Percentiles rank a stretch among this genome's conserved stretches.
phyloP scores from a whole-genome alignment of 225 moss, liverwort and hornwort species.

The Marchantia polymorpha region DNA sequence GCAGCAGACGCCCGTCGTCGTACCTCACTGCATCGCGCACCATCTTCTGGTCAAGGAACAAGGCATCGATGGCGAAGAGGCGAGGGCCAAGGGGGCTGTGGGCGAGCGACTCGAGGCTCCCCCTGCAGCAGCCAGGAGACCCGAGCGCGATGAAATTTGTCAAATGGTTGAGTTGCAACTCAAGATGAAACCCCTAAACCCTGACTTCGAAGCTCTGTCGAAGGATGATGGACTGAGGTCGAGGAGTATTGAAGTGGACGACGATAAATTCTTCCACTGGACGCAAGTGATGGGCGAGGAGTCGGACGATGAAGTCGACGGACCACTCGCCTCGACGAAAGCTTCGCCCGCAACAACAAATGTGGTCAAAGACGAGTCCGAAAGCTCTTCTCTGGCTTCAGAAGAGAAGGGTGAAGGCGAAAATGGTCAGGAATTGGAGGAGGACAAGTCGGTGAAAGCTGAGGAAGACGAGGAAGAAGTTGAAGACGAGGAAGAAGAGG shows the following conservation, averaged over 20 bases:
- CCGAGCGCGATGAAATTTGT: conserved; percentile 80
- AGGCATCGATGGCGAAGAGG: conserved; percentile 40
- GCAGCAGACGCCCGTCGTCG: conserved; percentile 51
- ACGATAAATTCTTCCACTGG: conserved; percentile 80
- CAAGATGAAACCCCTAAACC: conserved; percentile 73
- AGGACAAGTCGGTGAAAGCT: conserved; percentile 10
- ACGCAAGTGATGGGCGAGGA: conserved; percentile 42
- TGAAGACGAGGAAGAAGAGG: conserved; percentile 19
- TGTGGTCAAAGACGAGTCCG: background rate
- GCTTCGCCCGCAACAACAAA: background rate
- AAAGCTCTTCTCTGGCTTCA: background rate
- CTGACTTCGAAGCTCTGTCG: conserved; percentile 56
- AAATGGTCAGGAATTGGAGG: conserved; percentile 19
- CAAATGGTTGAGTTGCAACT: conserved; percentile 88
- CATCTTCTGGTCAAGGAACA: conserved; percentile 41
- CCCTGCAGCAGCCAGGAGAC: conserved; percentile 38
- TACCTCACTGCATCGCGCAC: conserved; percentile 96
- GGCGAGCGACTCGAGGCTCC: conserved; percentile 57
- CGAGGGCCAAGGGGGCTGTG: conserved; percentile 69
- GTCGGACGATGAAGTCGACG: conserved; percentile 8
- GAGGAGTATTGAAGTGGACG: conserved; percentile 56
- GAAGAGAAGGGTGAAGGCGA: conserved; percentile 12
- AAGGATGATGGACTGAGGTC: conserved; percentile 36
- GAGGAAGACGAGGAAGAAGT: conserved; percentile 22
- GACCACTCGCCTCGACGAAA: background rate